Base-by-base conservation (phyloP, 2,329 filamentous ascomycete species). In the Colletotrichum sansevieriae region DNA sequence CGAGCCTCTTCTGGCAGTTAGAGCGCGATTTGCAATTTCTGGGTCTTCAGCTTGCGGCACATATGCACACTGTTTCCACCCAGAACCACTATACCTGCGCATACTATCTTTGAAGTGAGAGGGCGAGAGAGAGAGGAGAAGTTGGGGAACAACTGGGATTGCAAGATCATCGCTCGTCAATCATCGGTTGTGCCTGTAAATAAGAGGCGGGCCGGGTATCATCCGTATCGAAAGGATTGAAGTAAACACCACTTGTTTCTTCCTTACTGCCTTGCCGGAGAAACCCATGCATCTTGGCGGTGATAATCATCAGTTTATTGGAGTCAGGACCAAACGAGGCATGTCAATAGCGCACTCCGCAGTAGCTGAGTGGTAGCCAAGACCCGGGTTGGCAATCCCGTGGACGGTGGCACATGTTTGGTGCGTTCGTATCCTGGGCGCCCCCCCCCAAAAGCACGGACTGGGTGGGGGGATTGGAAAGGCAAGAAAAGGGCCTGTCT, bases 141-240 rank as follows among this genome's bases (percentile, higher is more conserved):
- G 33, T 37, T 29, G 29, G 29, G 29, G 7, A 9, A 29, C 29
- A 8, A n/a, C 13, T 35, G 15, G 51, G 51, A 9, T n/a, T 12
- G 33, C 25, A 54, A 11, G 52, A 55, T 55, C 35, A 39, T 55
- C 35, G 49, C 49, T 33, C 52, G 18, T 55, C 52, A 55, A 54
- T 37, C 13, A 25, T 55, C 35, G 35, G 52, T 15, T 35, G 33
- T 55, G 52, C 51, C 51, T 55, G 51, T 39, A 41, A 55, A 55
- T 25, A 20, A 41, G 37, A 11, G 33, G 35, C 15, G 35, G 33
- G 35, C 33, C 52, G n/a, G 15, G 33, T 55, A 39, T 18, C 33
- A 55, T 39, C 35, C 52, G 33, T 41, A 41, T 55, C 8, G 33
- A 55, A 1, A 55, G 33, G 20, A 55, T 37, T 22, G 11, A 13